phyloP scores from a whole-genome alignment of 2,329 filamentous ascomycete genomes.

The Bipolaris victoriae region DNA sequence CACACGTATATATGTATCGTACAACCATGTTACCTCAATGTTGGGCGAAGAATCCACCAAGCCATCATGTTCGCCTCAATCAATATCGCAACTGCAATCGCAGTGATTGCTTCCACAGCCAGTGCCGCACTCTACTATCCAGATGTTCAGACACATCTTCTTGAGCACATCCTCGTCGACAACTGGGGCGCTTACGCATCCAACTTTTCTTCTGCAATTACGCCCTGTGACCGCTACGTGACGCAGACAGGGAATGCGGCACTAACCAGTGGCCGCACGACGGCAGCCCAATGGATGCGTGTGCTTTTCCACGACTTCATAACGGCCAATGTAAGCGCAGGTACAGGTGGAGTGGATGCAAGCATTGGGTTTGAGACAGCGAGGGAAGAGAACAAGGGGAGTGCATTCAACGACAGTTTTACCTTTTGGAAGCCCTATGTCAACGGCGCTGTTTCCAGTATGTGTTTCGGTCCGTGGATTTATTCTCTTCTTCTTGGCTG shows the following conservation, averaged over 20 bases:
- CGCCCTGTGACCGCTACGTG: slow-evolving; percentile 24
- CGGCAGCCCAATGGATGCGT: slow-evolving; percentile 35
- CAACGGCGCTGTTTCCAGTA: slow-evolving; percentile 13
- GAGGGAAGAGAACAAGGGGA: slow-evolving; percentile 32
- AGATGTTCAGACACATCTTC: slow-evolving; percentile 7
- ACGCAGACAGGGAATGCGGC: slow-evolving; percentile 12
- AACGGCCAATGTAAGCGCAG: slow-evolving; percentile 29
- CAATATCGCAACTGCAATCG: not conserved
- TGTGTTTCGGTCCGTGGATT: not conserved
- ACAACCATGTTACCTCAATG: not conserved
- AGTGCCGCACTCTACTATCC: slow-evolving; percentile 13
- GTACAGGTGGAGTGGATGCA: slow-evolving; percentile 40
- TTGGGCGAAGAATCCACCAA: not conserved
- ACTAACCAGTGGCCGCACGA: slow-evolving; percentile 15
- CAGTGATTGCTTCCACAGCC: not conserved
- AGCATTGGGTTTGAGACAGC: slow-evolving; percentile 39
- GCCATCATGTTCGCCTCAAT: not conserved
- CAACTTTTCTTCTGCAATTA: slow-evolving; percentile 26
- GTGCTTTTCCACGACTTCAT: slow-evolving; percentile 43
- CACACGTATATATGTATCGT: not conserved
- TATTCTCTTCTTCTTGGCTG: not conserved
- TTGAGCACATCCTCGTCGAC: slow-evolving; percentile 25
- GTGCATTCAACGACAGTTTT: slow-evolving; percentile 40
- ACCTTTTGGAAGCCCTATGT: slow-evolving; percentile 32
- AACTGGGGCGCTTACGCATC: slow-evolving; percentile 25